Evolutionary conservation across 805 yeast species (phyloP), one percentile per base, ranked within the genome.

Genomic region (Clavispora carvajalis): DNA sequence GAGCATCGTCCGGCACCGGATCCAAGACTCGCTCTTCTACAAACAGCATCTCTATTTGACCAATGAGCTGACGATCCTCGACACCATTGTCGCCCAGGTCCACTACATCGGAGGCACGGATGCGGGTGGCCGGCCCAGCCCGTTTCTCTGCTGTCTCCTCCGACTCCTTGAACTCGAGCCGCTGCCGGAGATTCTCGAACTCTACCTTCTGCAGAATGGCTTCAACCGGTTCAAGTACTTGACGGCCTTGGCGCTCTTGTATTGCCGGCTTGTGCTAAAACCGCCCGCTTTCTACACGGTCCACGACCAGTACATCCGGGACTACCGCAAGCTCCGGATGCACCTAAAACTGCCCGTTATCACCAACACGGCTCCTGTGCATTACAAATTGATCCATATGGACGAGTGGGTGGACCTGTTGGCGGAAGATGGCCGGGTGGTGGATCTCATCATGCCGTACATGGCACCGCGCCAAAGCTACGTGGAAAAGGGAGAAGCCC

Each of bases 111-210:
- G 87, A 0, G 82, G 85, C 0, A 62, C 74, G n/a, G 76, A 74
- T 37, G 63, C 70, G 12, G 65, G 63, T 17, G 78, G 79, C 23
- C 61, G 77, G 45, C 93, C 95, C 0, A 68, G 84, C 13, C 82
- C 80, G 11, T 88, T 87, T 51, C 56, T 86, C n/a, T 81, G 95
- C 54, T 69, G 95, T 34, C 59, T 88, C 24, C 77, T 87, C 53
- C 79, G 91, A 47, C 57, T 91, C 43, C 67, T 90, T 4, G 95
- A 91, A 58, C 60, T 93, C 13, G 78, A 78, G 46, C 97, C 97
- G 0, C 52, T 71, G 1, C 52, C 55, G 9, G 85, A 78, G 4
- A 76, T 86, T 4, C 54, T 85, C 2, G 54, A 64, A 13, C 72
- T 79, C 39, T 72, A 76, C 46, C 61, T 83, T 10, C 58, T 58